Percentiles rank a stretch among this genome's conserved stretches.
phyloP scores from a whole-genome alignment of 1,284 basidiomycete species.

The Moesziomyces sp. region DNA sequence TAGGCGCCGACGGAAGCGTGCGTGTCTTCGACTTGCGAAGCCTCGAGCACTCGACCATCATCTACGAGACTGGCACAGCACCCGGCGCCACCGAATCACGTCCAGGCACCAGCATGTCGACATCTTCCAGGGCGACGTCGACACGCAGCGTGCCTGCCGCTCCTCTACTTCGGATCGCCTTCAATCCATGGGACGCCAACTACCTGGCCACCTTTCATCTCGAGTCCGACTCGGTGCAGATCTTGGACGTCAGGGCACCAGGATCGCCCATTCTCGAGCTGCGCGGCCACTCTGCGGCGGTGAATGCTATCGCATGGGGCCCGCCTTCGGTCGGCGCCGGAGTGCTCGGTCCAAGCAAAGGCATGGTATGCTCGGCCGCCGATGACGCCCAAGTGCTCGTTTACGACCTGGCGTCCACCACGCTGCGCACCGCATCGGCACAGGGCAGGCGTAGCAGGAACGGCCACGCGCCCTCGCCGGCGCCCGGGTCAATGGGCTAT shows the following conservation, averaged over 20 bases:
- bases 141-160: constrained; percentile 42
- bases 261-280: constrained; percentile 66
- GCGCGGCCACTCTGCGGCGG: constrained; percentile 60
- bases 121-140: constrained; percentile 33
- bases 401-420: constrained; percentile 64
- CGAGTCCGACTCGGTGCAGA: constrained; percentile 65
- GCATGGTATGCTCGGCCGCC: constrained; percentile 66
- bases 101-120: constrained; percentile 52
- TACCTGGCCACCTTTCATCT: constrained; percentile 67
- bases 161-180: constrained; percentile 65
- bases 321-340: constrained; percentile 57
- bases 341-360: constrained; percentile 59
- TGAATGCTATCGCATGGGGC: constrained; percentile 67
- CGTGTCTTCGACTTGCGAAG: constrained; percentile 96
- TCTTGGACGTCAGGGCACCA: constrained; percentile 66
- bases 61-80: constrained; percentile 78
- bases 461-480: constrained; percentile 52
- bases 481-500: constrained; percentile 41
- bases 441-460: constrained; percentile 65
- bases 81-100: constrained; percentile 44
- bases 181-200: constrained; percentile 68
- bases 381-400: constrained; percentile 66
- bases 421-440: constrained; percentile 62
- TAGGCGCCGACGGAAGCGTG: constrained; percentile 94
- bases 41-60: constrained; percentile 96